Conservation (phyloP, 768 basidiomycete species). For the Boletus subcaerulescens region DNA sequence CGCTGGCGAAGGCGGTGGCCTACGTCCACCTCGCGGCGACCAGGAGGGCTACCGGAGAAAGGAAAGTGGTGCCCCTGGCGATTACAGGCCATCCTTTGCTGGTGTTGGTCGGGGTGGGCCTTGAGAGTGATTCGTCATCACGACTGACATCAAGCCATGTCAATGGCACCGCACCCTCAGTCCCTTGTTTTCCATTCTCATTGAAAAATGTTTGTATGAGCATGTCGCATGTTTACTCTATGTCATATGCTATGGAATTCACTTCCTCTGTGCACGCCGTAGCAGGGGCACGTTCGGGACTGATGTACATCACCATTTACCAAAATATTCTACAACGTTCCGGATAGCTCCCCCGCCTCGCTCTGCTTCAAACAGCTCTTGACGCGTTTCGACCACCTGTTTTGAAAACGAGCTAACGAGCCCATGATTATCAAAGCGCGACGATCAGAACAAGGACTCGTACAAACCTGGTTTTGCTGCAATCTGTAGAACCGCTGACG, state of each 20-base stretch:
- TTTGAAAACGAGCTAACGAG: constrained; percentile 47
- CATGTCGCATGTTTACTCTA: constrained; percentile 28
- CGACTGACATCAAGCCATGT: not conserved
- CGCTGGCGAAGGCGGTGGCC: constrained; percentile 71
- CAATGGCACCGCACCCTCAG: not conserved
- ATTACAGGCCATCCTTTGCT: constrained; percentile 85
- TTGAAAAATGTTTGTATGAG: constrained; percentile 25
- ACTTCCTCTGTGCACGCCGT: not conserved
- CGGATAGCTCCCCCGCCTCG: constrained; percentile 19
- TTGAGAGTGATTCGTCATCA: constrained; percentile 40
- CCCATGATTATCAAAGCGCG: not conserved
- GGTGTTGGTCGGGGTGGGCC: constrained; percentile 89
- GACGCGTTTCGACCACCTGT: constrained; percentile 47
- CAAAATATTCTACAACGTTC: constrained; percentile 47
- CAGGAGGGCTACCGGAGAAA: constrained; percentile 89
- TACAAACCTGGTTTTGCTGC: constrained; percentile 46
- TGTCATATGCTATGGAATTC: constrained; percentile 8
- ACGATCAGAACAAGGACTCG: not conserved
- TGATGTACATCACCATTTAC: constrained; percentile 22
- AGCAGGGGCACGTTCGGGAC: not conserved
- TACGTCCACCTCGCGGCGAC: constrained; percentile 86
- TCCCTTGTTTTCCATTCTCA: not conserved
- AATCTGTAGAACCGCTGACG: constrained; percentile 46
- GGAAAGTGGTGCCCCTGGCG: constrained; percentile 83
- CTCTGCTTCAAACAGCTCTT: constrained; percentile 17